phyloP scores from a whole-genome alignment of 768 basidiomycete genomes.

The Tricholoma bakamatsutake region DNA sequence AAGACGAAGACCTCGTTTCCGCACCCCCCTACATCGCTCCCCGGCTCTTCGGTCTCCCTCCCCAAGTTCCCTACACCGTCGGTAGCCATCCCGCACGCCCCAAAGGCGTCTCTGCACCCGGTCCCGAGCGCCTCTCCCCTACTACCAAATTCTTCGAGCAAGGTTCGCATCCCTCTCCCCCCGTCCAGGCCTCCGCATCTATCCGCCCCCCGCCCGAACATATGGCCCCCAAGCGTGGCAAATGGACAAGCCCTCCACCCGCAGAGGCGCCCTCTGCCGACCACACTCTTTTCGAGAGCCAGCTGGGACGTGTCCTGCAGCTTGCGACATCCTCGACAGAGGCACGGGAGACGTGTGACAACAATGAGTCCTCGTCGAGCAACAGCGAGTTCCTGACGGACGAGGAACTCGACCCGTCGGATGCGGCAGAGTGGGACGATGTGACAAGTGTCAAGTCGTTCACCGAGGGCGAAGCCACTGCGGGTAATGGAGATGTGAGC shows the following conservation, averaged over 20 bases:
- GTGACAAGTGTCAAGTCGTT: conserved; percentile 63
- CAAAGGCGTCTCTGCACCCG: conserved; percentile 22
- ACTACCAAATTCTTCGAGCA: conserved; percentile 45
- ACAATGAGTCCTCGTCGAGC: conserved; percentile 48
- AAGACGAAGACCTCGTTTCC: conserved; percentile 54
- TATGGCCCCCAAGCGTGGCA: conserved; percentile 74
- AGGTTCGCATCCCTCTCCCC: conserved; percentile 22
- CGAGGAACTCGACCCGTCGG: conserved; percentile 61
- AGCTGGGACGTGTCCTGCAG: conserved; percentile 59
- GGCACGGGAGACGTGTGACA: conserved; percentile 47
- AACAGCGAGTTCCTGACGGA: conserved; percentile 65
- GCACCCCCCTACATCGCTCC: conserved; percentile 41
- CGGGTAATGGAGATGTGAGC: conserved; percentile 14
- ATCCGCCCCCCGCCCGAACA: conserved; percentile 56
- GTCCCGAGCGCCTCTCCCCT: conserved; percentile 49
- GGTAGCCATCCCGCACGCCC: conserved; percentile 56
- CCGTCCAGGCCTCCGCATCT: conserved; percentile 26
- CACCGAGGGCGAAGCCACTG: conserved; percentile 35
- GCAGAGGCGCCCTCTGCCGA: conserved; percentile 65
- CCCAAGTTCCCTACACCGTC: conserved; percentile 67
- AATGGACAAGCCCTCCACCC: conserved; percentile 85
- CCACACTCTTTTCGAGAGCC: conserved; percentile 60
- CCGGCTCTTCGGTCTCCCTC: conserved; percentile 45
- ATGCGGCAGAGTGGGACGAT: conserved; percentile 61
- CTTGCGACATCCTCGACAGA: conserved; percentile 62